A percentile compares a stretch with the other conserved stretches of the same genome.
Conservation (phyloP, 345 rosid genomes). For the Euphorbia pulcherrima region DNA sequence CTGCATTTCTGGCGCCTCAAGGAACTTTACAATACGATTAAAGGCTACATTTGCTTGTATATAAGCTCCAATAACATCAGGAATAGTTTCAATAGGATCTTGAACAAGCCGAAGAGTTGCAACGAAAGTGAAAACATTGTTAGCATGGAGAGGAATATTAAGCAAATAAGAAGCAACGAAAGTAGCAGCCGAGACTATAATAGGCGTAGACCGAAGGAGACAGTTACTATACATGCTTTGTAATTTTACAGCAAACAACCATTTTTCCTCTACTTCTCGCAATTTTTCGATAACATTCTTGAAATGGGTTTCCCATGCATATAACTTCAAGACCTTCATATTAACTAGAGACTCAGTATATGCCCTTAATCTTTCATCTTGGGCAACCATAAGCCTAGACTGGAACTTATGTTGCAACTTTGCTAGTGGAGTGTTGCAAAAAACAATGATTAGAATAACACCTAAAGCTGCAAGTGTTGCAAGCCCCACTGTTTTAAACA, state of each 20-base stretch:
- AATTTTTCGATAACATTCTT: conserved; percentile 71
- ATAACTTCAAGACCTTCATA: conserved; percentile 89
- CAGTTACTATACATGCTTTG: conserved; percentile 59
- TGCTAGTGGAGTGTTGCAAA: conserved; percentile 83
- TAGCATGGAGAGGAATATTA: conserved; percentile 66
- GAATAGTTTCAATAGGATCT: conserved; percentile 71
- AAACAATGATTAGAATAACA: conserved; percentile 66
- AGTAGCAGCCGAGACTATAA: conserved; percentile 81
- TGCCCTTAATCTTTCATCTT: conserved; percentile 81
- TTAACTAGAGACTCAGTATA: conserved; percentile 71
- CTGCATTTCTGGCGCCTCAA: conserved; percentile 89
- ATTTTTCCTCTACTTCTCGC: conserved; percentile 55
- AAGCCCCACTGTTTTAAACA: conserved; percentile 72
- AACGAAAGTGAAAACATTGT: conserved; percentile 88
- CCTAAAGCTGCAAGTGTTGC: conserved; percentile 81
- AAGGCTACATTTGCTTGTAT: conserved; percentile 93
- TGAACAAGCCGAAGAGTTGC: conserved; percentile 88
- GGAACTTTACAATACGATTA: conserved; percentile 62
- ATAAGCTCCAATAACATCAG: conserved; percentile 79
- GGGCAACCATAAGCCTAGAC: conserved; percentile 68
- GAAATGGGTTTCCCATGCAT: conserved; percentile 95
- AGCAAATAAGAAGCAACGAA: conserved; percentile 80
- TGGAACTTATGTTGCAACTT: conserved; percentile 86
- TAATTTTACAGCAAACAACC: conserved; percentile 72
- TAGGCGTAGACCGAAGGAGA: conserved; percentile 89